Base-by-base conservation (phyloP, 495 filamentous ascomycete genomes). In the Apiosordaria backusii region DNA sequence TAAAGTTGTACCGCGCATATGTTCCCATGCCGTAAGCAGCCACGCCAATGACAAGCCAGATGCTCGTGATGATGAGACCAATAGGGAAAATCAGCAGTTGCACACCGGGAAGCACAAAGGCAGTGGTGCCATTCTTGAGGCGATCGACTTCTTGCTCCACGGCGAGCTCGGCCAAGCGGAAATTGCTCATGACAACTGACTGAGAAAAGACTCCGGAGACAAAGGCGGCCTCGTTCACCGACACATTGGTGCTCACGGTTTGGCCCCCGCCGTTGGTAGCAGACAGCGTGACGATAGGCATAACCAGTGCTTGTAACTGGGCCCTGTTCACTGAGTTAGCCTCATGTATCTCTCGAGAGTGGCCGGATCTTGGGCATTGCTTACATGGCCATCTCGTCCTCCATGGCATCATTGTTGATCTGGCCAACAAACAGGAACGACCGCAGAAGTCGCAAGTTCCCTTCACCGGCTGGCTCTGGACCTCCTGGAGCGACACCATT, bases 31-130 rank as follows among this genome's bases (percentile, higher is more conserved):
- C 87, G 60, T 90, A 86, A 27, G 82, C 83, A 0, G 71, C 71
- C 24, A 87, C 50, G 21, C 87, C 85, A 2, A 89, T 35, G 0
- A 83, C 63, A 0, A 84, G 70, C 86, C 91, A 93, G 22, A 83
- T 69, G 55, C 83, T 77, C 10, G 86, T 91, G 63, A 92, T 79
- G 68, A 91, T 77, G 7, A 89, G 75, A 9, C 90, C 89, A 21
- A 87, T 76, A 0, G 90, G 90, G 75, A 90, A 88, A 60, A 89
- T 87, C 58, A 86, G 76, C 57, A 92, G 84, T 24, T 83, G 82
- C 40, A 83, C 84, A 3, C 90, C 90, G 0, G 89, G 89, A 1
- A 91, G 74, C 0, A 88, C 80, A 71, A 90, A 92, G 0, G 82
- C 77, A n/a, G 77, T 75, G 0, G 69, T 79, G 63, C 80, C 80